Base-by-base conservation (phyloP, 306 rosid species). In the Adenanthera pavonina region DNA sequence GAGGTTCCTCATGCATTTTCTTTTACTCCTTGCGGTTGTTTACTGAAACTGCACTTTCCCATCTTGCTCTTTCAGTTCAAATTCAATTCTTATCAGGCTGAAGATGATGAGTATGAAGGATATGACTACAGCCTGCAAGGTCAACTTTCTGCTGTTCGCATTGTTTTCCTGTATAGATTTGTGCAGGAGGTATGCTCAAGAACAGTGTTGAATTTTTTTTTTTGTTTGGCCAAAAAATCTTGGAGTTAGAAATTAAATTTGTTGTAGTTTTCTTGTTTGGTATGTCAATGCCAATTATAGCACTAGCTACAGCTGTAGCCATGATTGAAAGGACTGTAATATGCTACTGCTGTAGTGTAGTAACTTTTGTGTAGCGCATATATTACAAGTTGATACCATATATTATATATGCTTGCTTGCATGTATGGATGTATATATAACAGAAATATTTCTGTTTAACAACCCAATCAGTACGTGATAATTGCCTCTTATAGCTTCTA, bases 61-160 rank as follows among this genome's bases (percentile, higher is more conserved):
- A 46, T 48, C 70, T 82, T 80, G 81, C 47, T 77, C 30, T 78
- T 85, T 75, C 90, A 95, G 99, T 95, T 95, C 92, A 91, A 95
- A 82, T 95, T 95, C 69, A 84, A 81, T 85, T 95, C 99, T 48
- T 95, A 88, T 82, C 85, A 94, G 86, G 91, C 83, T 82, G 98
- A 89, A 72, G 99, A 95, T 57, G 97, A 92, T 78, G 98, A 95
- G 83, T 95, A 90, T 74, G 88, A 95, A 86, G 99, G 99, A 74
- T 93, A 92, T 85, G 93, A 86, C 82, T 93, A 93, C 83, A 89
- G 98, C 84, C 86, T 95, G 90, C 82, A 86, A 68, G 96, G 99
- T 69, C 96, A 90, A 62, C 97, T 95, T 81, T 92, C 97, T 85
- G 99, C 99, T 61, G 99, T 95, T 84, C 99, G 99, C 73, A 88